Conservation (phyloP, 345 rosid species). For the Gossypium bickii region DNA sequence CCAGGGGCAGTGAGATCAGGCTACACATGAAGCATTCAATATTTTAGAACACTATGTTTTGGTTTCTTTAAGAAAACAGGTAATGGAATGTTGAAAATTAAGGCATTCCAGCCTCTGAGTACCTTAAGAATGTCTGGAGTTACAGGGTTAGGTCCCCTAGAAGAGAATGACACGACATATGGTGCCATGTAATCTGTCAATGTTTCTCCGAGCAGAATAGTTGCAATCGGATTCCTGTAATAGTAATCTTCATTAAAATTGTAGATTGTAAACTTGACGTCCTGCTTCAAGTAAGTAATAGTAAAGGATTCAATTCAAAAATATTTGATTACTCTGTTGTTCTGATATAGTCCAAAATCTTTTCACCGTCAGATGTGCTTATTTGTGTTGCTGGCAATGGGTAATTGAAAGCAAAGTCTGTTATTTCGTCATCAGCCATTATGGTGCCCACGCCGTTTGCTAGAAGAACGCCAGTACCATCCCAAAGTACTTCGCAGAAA, state of each 20-base stretch:
- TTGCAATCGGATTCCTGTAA: conserved; percentile 30
- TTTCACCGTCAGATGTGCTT: conserved; percentile 19
- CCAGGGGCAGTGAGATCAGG: conserved; percentile 42
- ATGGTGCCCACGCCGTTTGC: conserved; percentile 29
- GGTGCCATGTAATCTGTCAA: conserved; percentile 25
- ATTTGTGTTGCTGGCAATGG: conserved; percentile 32
- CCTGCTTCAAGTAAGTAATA: background rate
- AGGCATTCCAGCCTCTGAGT: background rate
- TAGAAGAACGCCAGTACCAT: conserved; percentile 17
- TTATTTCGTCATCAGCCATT: conserved; percentile 12
- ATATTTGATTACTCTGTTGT: conserved; percentile 20
- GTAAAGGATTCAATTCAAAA: background rate
- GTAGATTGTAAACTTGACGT: background rate
- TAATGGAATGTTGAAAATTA: background rate
- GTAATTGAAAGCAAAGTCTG: conserved; percentile 23
- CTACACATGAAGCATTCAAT: conserved; percentile 7
- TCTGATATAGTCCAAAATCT: conserved; percentile 23
- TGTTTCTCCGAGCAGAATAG: conserved; percentile 20
- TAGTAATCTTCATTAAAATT: background rate
- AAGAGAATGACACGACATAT: conserved; percentile 25
- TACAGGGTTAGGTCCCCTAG: conserved; percentile 32
- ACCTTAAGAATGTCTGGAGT: conserved; percentile 33
- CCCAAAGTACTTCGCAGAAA: conserved; percentile 15
- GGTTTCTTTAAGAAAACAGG: background rate
- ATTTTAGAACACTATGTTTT: background rate